Evolutionary conservation across 176 grass and related monocot species (phyloP), one percentile per base, ranked within the genome.

Genomic region (Pharus latifolius): DNA sequence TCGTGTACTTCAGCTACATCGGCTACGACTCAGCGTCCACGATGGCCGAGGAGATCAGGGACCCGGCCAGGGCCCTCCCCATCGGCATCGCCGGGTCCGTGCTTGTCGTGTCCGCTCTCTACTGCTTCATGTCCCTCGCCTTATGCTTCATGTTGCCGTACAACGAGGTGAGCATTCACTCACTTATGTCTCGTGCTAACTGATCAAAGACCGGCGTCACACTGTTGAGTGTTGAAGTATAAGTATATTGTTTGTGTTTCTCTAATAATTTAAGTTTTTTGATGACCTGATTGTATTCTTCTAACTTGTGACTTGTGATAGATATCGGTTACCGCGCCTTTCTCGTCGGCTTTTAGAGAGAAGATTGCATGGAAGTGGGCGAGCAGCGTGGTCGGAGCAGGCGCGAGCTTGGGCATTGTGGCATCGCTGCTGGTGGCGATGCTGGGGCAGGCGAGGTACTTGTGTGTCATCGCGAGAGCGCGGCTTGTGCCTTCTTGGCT

Each of bases 1-100:
- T 85, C 70, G 94, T 98, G n/a, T 98, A 93, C 56, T 72, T 98
- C 41, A 98, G 94, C 69, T 98, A 98, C 78, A 98, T 98, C 49
- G 94, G 94, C 24, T 98, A 98, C 80, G 94, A 98, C 76, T 85
- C 94, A 3, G 94, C 91, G 37, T 98, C 87, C 37, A 98, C 94
- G 29, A 91, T 98, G 89, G 94, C 94, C 13, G 94, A 98, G 82
- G 89, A 93, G 84, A 88, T 98, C 74, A 73, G 84, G 27, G 71
- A 93, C 40, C 94, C 94, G 7, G 49, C 80, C 10, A 77, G 81
- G 23, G 94, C 88, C 60, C 91, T 98, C 69, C 89, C 94, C 33
- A 69, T 88, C 15, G 94, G 94, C 44, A 85, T 98, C 70, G 77
- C 89, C 38, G 94, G 87, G 63, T 93, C 94, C 0, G 94, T 98